Percentiles rank a stretch among this genome's conserved stretches.
These are phyloP conservation scores for Setomelanomma holmii DNA, from an alignment of 2,329 filamentous ascomycete genomes.

Conservation along the genomic window DNA sequence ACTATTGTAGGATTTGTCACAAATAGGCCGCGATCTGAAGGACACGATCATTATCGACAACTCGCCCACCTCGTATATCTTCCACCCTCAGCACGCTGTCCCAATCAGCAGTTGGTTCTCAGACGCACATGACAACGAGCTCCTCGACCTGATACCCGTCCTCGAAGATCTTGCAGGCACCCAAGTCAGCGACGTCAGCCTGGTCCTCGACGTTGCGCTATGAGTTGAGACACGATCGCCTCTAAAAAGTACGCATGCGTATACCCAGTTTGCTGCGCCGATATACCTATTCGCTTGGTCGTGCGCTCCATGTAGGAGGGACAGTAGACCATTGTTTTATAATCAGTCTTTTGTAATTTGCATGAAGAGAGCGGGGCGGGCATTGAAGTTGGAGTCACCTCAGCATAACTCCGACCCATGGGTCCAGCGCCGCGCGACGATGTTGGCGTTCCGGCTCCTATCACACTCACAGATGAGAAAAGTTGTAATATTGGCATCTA, in stretches of 20 bases:
- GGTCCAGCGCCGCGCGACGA: too few relatives aligned
- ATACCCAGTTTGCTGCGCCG: slow-evolving; percentile 31
- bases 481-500: slow-evolving; percentile 41
- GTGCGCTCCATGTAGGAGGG: slow-evolving; percentile 12
- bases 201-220: slow-evolving; percentile 89
- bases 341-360: slow-evolving; percentile 49
- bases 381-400: too few relatives aligned
- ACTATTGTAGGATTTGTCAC: slow-evolving; percentile 76
- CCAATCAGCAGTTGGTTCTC: slow-evolving; percentile 99
- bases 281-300: slow-evolving; percentile 26
- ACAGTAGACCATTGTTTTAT: slow-evolving; percentile 39
- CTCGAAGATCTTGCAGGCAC: slow-evolving; percentile 92
- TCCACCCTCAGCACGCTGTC: slow-evolving; percentile 97
- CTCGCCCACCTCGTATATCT: slow-evolving; percentile 98
- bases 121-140: slow-evolving; percentile 98
- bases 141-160: slow-evolving; percentile 95
- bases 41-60: slow-evolving; percentile 99
- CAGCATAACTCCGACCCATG: too few relatives aligned
- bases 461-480: slow-evolving; percentile 16
- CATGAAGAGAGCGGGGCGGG: slow-evolving; percentile 33
- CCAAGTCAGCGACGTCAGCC: slow-evolving; percentile 92
- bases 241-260: slow-evolving; percentile 31
- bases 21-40: slow-evolving; percentile 92
- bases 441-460: slow-evolving; percentile 6
- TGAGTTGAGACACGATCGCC: slow-evolving; percentile 46